These are phyloP conservation scores for Pythium aristosporum DNA, from an alignment of 352 stramenopile species.

Conservation along the genomic window DNA sequence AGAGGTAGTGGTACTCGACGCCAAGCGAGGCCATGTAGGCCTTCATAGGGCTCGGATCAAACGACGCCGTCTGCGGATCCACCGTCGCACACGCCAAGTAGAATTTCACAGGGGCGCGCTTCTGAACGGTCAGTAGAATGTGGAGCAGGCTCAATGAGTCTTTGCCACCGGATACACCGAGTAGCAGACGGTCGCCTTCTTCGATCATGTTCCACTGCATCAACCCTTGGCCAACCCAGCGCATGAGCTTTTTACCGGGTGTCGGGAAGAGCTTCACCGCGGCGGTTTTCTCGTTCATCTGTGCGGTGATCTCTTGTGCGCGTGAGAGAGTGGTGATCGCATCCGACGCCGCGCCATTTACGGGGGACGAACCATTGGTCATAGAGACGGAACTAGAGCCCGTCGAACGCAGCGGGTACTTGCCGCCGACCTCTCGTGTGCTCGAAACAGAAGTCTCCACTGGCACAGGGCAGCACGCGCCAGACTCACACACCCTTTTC, in stretches of 20 bases:
- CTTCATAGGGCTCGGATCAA: conserved; percentile 94
- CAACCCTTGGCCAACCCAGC: conserved; percentile 69
- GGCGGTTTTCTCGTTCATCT: conserved; percentile 10
- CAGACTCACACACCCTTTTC: background rate
- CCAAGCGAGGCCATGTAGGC: conserved; percentile 92
- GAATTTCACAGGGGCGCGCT: conserved; percentile 90
- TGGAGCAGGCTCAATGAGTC: conserved; percentile 95
- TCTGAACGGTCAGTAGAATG: conserved; percentile 90
- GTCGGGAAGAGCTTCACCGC: conserved; percentile 27
- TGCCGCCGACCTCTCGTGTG: conserved; percentile 39
- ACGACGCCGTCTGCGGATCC: conserved; percentile 93
- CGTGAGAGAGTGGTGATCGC: conserved; percentile 18
- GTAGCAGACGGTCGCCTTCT: conserved; percentile 91
- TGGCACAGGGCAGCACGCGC: conserved; percentile 18
- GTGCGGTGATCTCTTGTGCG: conserved; percentile 33
- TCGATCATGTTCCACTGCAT: conserved; percentile 92
- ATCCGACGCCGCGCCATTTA: background rate
- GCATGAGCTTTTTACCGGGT: conserved; percentile 51
- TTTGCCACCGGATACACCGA: conserved; percentile 95
- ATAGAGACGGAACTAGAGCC: conserved; percentile 2
- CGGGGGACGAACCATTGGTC: background rate
- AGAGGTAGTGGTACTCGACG: conserved; percentile 91
- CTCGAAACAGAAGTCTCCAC: conserved; percentile 8
- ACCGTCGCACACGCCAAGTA: conserved; percentile 92
- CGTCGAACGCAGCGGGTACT: conserved; percentile 50